phyloP scores from a whole-genome alignment of 2,329 filamentous ascomycete genomes.

The Phialemoniopsis sp. region DNA sequence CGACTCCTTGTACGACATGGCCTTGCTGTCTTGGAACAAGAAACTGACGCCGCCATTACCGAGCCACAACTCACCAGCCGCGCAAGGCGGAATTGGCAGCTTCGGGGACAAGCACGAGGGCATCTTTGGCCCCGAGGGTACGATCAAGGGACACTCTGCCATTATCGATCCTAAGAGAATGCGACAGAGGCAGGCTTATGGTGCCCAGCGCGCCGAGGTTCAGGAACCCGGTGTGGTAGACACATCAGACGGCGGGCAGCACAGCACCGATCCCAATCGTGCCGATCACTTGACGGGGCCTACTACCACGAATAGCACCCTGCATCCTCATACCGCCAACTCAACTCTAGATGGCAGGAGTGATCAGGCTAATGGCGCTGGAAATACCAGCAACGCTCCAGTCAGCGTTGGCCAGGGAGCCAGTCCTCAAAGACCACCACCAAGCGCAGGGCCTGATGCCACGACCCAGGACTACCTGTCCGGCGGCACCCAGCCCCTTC shows the following conservation, averaged over 20 bases:
- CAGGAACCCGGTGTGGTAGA: conserved; percentile 9
- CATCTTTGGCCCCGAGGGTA: conserved; percentile 21
- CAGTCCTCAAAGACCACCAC: neutral
- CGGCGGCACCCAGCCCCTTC: conserved; percentile 13
- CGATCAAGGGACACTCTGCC: conserved; percentile 20
- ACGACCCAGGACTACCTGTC: conserved; percentile 16
- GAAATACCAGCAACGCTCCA: neutral
- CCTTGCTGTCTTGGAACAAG: conserved; percentile 68
- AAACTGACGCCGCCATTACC: conserved; percentile 56
- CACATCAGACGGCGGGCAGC: neutral
- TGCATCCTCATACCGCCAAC: conserved; percentile 7
- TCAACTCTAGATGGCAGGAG: no score
- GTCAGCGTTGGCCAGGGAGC: neutral
- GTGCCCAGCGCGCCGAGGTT: conserved; percentile 3
- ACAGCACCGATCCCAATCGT: conserved; percentile 8
- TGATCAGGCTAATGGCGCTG: no score
- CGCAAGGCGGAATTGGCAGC: conserved; percentile 18
- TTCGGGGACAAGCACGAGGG: conserved; percentile 16
- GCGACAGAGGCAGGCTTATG: conserved; percentile 8
- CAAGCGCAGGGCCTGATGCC: conserved; percentile 12
- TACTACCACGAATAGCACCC: conserved; percentile 13
- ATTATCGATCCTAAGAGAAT: conserved; percentile 20
- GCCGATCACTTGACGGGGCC: conserved; percentile 12
- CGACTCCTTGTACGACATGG: conserved; percentile 70
- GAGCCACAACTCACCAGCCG: conserved; percentile 44